These are phyloP conservation scores for Chaetomium globosum DNA, from an alignment of 2,329 filamentous ascomycete species.

Conservation along the genomic window DNA sequence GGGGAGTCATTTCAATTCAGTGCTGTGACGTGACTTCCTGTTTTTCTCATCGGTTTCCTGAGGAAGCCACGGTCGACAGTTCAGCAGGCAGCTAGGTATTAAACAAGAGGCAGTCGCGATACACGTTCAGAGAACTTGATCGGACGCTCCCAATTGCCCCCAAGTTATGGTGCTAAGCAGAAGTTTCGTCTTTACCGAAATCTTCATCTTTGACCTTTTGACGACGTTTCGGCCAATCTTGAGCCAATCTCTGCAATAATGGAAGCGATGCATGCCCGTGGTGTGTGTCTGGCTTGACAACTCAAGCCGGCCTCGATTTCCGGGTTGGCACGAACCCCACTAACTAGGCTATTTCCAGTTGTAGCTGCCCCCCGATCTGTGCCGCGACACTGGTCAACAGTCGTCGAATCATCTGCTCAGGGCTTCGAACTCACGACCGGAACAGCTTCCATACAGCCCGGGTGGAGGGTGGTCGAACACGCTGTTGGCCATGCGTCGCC, in stretches of 20 bases:
- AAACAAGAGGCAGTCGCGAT: neutral
- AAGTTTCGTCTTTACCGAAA: neutral
- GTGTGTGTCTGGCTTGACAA: neutral
- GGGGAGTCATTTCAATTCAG: neutral
- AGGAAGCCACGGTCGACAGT: neutral
- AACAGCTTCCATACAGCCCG: slow-evolving; percentile 19
- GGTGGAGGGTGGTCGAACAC: neutral
- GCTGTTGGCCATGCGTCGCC: slow-evolving; percentile 29
- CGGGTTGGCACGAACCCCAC: neutral
- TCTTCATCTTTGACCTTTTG: neutral
- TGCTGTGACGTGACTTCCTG: neutral
- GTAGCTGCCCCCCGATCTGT: neutral
- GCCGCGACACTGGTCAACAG: slow-evolving; percentile 4
- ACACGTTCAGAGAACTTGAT: neutral
- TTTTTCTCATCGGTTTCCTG: neutral
- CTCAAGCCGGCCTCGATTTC: neutral
- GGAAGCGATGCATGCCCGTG: neutral
- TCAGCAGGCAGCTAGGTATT: neutral
- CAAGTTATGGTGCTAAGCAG: too few species aligned
- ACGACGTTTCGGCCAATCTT: neutral
- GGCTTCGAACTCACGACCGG: slow-evolving; percentile 4
- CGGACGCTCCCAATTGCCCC: too few species aligned
- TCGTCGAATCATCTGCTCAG: neutral
- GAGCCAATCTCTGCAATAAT: neutral
- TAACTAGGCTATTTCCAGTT: neutral